A percentile compares a stretch with the other conserved stretches of the same genome.
Conservation (phyloP, 768 basidiomycete genomes). For the Sarcomyxa edulis region DNA sequence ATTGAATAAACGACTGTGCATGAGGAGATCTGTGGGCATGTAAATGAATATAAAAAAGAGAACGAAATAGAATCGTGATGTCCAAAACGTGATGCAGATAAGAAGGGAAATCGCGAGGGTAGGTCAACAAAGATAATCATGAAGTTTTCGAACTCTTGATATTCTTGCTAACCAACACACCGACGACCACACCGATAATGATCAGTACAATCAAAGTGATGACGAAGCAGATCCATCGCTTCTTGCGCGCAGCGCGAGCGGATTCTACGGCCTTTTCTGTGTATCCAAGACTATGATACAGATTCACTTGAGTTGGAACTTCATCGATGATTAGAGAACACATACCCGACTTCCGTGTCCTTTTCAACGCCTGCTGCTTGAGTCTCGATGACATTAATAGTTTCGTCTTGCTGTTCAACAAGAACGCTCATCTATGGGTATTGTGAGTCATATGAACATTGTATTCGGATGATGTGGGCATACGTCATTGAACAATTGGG, state of each 20-base stretch:
- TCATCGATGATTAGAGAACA: conserved; percentile 3
- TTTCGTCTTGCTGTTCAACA: conserved; percentile 92
- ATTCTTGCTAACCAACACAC: conserved; percentile 45
- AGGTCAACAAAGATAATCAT: conserved; percentile 4
- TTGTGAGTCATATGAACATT: neutral
- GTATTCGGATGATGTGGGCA: conserved; percentile 17
- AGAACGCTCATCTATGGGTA: conserved; percentile 79
- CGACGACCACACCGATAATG: conserved; percentile 59
- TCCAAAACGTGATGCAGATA: conserved; percentile 1
- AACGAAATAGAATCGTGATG: conserved; percentile 5
- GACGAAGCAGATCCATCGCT: conserved; percentile 96
- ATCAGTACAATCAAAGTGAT: conserved; percentile 62
- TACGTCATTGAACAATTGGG: conserved; percentile 94
- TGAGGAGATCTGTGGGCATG: conserved; percentile 1
- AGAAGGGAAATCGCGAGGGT: conserved; percentile 8
- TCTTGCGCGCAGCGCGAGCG: conserved; percentile 86
- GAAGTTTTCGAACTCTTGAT: conserved; percentile 31
- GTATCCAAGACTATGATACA: conserved; percentile 57
- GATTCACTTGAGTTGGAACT: conserved; percentile 4
- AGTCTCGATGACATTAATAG: conserved; percentile 76
- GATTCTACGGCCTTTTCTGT: conserved; percentile 84
- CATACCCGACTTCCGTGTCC: conserved; percentile 83
- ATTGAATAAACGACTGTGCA: no score
- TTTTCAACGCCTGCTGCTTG: conserved; percentile 71
- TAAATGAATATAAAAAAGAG: conserved; percentile 1